These are phyloP conservation scores for Annona squamosa DNA, from an alignment of 164 flowering plant species.

Conservation along the genomic window DNA sequence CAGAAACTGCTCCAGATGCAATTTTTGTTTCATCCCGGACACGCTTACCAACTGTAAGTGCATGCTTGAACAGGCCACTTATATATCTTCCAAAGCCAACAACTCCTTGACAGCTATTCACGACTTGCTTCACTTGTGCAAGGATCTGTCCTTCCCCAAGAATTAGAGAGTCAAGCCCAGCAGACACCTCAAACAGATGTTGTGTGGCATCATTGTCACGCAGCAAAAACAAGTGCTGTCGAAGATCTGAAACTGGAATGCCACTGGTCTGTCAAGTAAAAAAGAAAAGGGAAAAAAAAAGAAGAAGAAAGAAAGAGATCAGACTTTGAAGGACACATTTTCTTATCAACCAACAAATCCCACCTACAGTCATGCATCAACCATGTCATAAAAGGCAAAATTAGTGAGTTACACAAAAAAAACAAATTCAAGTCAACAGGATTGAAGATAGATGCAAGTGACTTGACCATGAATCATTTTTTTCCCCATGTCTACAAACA, in stretches of 20 bases:
- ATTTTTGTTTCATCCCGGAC: conserved; percentile 87
- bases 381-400: background rate
- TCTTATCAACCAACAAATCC: background rate
- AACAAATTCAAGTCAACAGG: background rate
- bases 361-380: background rate
- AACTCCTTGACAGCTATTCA: conserved; percentile 80
- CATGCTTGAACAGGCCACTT: conserved; percentile 84
- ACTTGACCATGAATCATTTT: background rate
- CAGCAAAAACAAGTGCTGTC: conserved; percentile 73
- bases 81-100: conserved; percentile 82
- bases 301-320: background rate
- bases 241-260: conserved; percentile 70
- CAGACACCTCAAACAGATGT: conserved; percentile 89
- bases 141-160: conserved; percentile 97
- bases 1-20: conserved; percentile 95
- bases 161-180: conserved; percentile 94
- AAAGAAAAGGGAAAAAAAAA: background rate
- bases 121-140: conserved; percentile 95
- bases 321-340: background rate
- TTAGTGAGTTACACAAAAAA: background rate
- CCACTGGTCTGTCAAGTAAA: conserved; percentile 77
- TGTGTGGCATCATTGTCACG: conserved; percentile 82
- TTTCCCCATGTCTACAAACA: background rate
- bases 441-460: background rate
- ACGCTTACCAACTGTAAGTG: conserved; percentile 86